These are phyloP conservation scores for Taxillus chinensis DNA, from an alignment of 164 flowering plant species.

Conservation along the genomic window DNA sequence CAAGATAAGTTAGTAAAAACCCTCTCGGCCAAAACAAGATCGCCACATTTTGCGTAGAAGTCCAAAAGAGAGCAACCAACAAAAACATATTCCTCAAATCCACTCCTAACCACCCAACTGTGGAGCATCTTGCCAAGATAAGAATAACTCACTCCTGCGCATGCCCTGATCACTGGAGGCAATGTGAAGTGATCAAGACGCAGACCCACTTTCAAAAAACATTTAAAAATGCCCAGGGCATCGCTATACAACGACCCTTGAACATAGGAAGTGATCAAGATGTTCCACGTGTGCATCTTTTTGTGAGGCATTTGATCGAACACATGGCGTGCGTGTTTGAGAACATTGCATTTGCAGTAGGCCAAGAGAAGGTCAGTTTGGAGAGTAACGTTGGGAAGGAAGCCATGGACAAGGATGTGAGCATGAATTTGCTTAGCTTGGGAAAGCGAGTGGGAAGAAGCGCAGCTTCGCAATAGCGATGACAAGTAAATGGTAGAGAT, in stretches of 20 bases:
- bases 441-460: constrained; percentile 15
- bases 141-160: constrained; percentile 20
- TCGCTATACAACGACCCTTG: constrained; percentile 17
- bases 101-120: constrained; percentile 30
- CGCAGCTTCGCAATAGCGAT: constrained; percentile 23
- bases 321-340: constrained; percentile 26
- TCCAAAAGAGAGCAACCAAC: constrained; percentile 34
- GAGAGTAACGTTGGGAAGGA: constrained; percentile 29
- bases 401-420: constrained; percentile 24
- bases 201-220: constrained; percentile 25
- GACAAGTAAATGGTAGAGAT: constrained; percentile 17
- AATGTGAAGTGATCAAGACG: constrained; percentile 43
- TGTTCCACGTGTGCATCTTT: constrained; percentile 57
- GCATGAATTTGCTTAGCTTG: constrained; percentile 36
- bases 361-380: constrained; percentile 38
- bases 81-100: constrained; percentile 33
- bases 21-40: constrained; percentile 22
- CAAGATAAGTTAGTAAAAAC: constrained; percentile 22
- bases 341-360: constrained; percentile 27
- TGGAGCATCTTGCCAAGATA: constrained; percentile 26
- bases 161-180: constrained; percentile 35
- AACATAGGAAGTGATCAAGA: constrained; percentile 30
- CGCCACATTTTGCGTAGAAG: constrained; percentile 34
- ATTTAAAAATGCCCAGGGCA: constrained; percentile 19
- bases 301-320: constrained; percentile 34